These are phyloP conservation scores for Ensete ventricosum DNA, from an alignment of 176 grass and related monocot genomes.

Conservation along the genomic window DNA sequence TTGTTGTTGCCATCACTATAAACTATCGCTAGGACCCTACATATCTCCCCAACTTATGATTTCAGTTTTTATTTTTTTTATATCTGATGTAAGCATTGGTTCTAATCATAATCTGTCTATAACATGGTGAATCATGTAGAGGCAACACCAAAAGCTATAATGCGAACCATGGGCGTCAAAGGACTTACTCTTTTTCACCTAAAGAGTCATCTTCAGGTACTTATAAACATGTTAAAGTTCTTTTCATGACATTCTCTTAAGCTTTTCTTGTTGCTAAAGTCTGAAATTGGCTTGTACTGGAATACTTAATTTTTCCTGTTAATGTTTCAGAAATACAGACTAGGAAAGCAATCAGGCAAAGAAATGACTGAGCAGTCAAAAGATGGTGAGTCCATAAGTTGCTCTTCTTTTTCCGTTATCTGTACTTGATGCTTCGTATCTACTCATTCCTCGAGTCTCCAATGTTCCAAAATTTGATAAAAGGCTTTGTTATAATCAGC, in stretches of 20 bases:
- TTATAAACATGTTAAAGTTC: background rate
- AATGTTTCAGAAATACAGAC: constrained; percentile 79
- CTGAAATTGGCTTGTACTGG: constrained; percentile 6
- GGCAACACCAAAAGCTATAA: constrained; percentile 96
- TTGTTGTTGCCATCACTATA: background rate
- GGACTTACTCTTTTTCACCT: constrained; percentile 93
- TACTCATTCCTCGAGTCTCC: background rate
- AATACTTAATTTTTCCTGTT: constrained; percentile 11
- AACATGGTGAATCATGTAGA: constrained; percentile 34
- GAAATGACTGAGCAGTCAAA: constrained; percentile 75
- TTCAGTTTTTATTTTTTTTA: background rate
- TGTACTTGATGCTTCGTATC: background rate
- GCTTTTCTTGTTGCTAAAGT: constrained; percentile 12
- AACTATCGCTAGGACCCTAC: background rate
- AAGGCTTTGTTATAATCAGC: background rate
- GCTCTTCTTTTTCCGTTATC: constrained; percentile 7
- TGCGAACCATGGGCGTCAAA: constrained; percentile 98
- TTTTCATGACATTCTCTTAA: background rate
- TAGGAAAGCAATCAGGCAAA: constrained; percentile 92
- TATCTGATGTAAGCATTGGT: background rate
- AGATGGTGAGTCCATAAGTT: constrained; percentile 57
- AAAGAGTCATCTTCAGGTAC: constrained; percentile 99
- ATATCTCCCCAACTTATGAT: background rate
- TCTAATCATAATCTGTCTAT: constrained; percentile 4
- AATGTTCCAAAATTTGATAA: constrained; percentile 1